Conservation (phyloP, 208 protist genomes). For the Tritrichomonas musculus region DNA sequence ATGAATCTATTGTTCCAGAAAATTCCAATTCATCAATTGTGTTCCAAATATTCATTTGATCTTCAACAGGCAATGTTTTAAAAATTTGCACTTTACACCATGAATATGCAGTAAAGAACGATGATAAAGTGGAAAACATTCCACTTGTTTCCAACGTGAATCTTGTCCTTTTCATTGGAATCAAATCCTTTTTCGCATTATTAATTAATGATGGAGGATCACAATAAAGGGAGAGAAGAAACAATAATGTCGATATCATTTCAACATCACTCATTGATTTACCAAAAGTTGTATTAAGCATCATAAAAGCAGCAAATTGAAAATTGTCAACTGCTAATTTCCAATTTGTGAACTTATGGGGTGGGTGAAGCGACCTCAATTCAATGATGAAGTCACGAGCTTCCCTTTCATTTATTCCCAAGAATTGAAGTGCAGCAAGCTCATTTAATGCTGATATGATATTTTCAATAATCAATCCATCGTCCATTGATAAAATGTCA, state of each 20-base stretch:
- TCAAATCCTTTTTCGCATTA: neutral
- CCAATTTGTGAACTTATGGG: neutral
- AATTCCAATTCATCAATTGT: neutral
- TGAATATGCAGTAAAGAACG: neutral
- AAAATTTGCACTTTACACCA: neutral
- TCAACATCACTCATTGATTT: neutral
- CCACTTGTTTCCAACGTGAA: neutral
- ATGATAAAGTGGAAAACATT: neutral
- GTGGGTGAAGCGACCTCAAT: neutral
- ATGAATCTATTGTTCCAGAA: neutral
- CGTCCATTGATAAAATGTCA: neutral
- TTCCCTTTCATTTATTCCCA: neutral
- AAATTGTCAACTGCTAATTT: constrained; percentile 9
- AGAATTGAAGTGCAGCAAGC: neutral
- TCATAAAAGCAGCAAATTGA: neutral
- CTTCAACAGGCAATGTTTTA: neutral
- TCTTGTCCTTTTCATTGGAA: neutral
- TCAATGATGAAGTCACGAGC: neutral
- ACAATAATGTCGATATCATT: neutral
- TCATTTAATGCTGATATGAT: neutral
- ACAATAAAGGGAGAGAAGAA: neutral
- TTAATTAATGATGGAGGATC: neutral
- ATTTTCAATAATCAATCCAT: neutral
- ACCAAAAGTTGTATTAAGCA: neutral
- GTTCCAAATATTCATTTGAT: neutral